These are phyloP conservation scores for Hyphopichia homilentoma DNA, from an alignment of 805 yeast species.

Conservation along the genomic window DNA sequence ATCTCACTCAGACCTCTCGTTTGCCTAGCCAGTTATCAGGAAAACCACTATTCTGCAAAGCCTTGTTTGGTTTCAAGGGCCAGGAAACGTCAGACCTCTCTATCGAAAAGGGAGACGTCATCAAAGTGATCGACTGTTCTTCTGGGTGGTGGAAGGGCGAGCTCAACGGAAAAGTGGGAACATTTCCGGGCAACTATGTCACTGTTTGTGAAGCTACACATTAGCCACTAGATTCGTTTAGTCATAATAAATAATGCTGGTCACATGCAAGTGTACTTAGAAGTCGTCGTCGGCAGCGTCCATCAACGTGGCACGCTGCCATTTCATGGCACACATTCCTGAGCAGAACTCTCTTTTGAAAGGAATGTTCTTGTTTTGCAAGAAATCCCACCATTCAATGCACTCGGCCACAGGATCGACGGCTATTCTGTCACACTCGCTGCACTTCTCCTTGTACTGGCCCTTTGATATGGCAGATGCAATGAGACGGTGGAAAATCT, in stretches of 20 bases:
- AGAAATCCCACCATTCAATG: conserved; percentile 66
- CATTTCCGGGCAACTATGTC: conserved; percentile 31
- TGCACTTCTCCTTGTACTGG: conserved; percentile 48
- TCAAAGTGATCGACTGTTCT: conserved; percentile 28
- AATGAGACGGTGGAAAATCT: conserved; percentile 41
- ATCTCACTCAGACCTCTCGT: conserved; percentile 4
- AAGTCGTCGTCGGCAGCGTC: conserved; percentile 1
- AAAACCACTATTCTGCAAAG: conserved; percentile 24
- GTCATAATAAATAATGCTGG: background rate
- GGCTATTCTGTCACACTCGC: conserved; percentile 44
- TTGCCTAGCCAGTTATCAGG: conserved; percentile 7
- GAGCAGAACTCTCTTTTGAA: conserved; percentile 54
- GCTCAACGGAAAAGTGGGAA: conserved; percentile 18
- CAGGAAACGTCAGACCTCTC: conserved; percentile 39
- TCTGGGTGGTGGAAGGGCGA: conserved; percentile 39
- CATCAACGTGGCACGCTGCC: conserved; percentile 9
- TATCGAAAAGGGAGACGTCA: conserved; percentile 40
- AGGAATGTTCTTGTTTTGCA: conserved; percentile 47
- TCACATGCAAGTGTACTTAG: background rate
- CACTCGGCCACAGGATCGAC: conserved; percentile 58
- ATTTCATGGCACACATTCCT: conserved; percentile 40
- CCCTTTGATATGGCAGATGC: conserved; percentile 53
- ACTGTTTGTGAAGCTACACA: background rate
- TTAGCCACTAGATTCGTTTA: background rate
- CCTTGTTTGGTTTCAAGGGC: conserved; percentile 36